Evolutionary conservation across 1,284 basidiomycete genomes (phyloP).

Genomic region (Fomitopsis betulina): DNA sequence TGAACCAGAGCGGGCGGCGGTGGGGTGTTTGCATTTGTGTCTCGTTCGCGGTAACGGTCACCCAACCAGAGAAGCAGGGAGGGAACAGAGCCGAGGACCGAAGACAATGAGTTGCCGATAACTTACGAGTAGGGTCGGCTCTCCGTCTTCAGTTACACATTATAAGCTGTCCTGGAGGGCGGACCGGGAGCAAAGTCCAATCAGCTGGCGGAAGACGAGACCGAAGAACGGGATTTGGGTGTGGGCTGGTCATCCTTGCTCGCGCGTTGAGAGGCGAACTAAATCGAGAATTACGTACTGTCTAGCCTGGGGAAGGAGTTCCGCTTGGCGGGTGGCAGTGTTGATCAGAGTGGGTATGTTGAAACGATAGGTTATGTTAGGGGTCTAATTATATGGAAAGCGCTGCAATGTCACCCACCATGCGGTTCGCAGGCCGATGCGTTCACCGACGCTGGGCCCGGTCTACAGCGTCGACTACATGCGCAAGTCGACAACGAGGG

Average conservation of each 20-base stretch:
- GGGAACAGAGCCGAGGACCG: background rate
- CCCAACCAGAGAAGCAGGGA: too few species aligned
- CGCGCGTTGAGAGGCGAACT: background rate
- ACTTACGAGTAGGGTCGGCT: background rate
- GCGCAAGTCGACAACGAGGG: too few species aligned
- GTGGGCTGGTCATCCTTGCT: slow-evolving; percentile 1
- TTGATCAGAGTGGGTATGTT: too few species aligned
- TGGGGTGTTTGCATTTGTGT: background rate
- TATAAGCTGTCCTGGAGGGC: background rate
- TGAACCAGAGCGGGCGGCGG: background rate
- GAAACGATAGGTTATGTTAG: too few species aligned
- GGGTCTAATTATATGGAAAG: too few species aligned
- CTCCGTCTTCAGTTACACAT: background rate
- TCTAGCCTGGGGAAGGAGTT: too few species aligned
- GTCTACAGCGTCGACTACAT: too few species aligned
- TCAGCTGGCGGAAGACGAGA: slow-evolving; percentile 1
- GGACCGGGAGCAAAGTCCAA: background rate
- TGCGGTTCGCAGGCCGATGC: too few species aligned
- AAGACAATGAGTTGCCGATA: background rate
- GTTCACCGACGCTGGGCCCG: too few species aligned
- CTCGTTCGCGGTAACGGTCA: too few species aligned
- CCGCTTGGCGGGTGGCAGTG: too few species aligned
- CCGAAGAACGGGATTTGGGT: background rate
- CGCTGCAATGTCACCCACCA: too few species aligned
- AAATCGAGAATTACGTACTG: background rate